These are phyloP conservation scores for Fusarium pseudonygamai DNA, from an alignment of 2,329 filamentous ascomycete species.

Conservation along the genomic window DNA sequence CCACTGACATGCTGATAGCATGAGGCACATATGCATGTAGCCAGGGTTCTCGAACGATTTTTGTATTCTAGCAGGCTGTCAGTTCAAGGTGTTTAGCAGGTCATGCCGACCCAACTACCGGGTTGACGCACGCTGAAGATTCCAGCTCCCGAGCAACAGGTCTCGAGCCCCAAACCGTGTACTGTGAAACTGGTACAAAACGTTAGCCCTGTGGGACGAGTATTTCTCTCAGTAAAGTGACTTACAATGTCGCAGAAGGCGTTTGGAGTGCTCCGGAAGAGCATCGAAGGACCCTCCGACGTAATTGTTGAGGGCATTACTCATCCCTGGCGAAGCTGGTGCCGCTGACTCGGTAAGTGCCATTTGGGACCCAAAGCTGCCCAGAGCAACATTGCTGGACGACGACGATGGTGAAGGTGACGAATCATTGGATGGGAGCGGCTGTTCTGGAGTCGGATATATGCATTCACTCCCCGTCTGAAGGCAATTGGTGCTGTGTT, in stretches of 20 bases:
- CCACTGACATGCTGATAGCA: slow-evolving; percentile 57
- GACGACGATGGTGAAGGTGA: slow-evolving; percentile 32
- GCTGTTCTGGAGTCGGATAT: slow-evolving; percentile 44
- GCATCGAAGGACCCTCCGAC: slow-evolving; percentile 47
- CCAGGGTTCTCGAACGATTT: slow-evolving; percentile 56
- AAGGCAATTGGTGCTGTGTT: slow-evolving; percentile 55
- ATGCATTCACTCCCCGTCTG: slow-evolving; percentile 56
- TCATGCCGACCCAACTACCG: neutral
- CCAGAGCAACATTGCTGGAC: slow-evolving; percentile 24
- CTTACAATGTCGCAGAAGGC: slow-evolving; percentile 45
- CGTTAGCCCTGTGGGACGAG: slow-evolving; percentile 17
- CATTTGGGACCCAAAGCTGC: slow-evolving; percentile 25
- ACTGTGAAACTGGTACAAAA: slow-evolving; percentile 50
- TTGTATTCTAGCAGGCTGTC: slow-evolving; percentile 49
- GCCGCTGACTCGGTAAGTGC: slow-evolving; percentile 21
- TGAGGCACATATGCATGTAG: slow-evolving; percentile 57
- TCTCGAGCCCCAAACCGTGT: slow-evolving; percentile 53
- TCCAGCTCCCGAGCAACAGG: slow-evolving; percentile 50
- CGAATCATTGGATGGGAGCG: slow-evolving; percentile 40
- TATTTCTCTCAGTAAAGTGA: neutral
- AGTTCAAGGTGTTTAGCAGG: slow-evolving; percentile 8
- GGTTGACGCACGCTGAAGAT: slow-evolving; percentile 43
- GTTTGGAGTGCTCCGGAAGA: slow-evolving; percentile 45
- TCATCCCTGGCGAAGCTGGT: slow-evolving; percentile 27
- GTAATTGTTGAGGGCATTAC: slow-evolving; percentile 42